Percentiles rank a stretch among this genome's conserved stretches.
These are phyloP conservation scores for Mycosarcoma mackinlayi DNA, from an alignment of 1,284 basidiomycete species.

Conservation along the genomic window DNA sequence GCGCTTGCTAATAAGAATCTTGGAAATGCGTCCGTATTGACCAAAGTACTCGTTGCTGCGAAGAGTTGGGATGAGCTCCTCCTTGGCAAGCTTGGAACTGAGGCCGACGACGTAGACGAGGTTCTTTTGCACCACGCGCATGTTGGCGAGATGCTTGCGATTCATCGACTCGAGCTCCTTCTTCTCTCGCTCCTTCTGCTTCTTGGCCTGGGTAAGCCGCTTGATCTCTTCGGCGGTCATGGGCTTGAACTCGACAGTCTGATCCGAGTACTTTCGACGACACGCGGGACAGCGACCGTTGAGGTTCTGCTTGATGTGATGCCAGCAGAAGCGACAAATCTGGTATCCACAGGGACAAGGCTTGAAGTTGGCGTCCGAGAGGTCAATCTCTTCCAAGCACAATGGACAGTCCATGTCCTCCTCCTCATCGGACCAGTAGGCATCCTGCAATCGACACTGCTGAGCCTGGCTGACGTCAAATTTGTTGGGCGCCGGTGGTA, in stretches of 20 bases:
- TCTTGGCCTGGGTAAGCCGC: constrained; percentile 93
- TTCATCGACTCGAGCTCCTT: constrained; percentile 92
- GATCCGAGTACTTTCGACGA: constrained; percentile 90
- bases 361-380: constrained; percentile 99
- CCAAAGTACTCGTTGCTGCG: constrained; percentile 98
- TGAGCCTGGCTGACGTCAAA: constrained; percentile 62
- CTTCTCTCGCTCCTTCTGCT: constrained; percentile 91
- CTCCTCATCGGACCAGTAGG: constrained; percentile 99
- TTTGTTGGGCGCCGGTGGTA: constrained; percentile 61
- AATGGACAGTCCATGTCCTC: constrained; percentile 98
- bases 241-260: constrained; percentile 93
- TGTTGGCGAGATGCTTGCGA: constrained; percentile 88
- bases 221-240: constrained; percentile 96
- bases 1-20: constrained; percentile 92
- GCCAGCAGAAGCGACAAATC: constrained; percentile 99
- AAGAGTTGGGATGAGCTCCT: constrained; percentile 95
- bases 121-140: constrained; percentile 94
- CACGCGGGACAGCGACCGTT: constrained; percentile 98
- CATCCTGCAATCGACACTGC: constrained; percentile 83
- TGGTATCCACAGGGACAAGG: constrained; percentile 99
- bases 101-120: constrained; percentile 97
- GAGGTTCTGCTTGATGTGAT: constrained; percentile 95
- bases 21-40: constrained; percentile 97
- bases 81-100: constrained; percentile 87
- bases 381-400: constrained; percentile 98